Conservation (phyloP, 2,329 filamentous ascomycete genomes). For the Ophiostoma tasmaniense region DNA sequence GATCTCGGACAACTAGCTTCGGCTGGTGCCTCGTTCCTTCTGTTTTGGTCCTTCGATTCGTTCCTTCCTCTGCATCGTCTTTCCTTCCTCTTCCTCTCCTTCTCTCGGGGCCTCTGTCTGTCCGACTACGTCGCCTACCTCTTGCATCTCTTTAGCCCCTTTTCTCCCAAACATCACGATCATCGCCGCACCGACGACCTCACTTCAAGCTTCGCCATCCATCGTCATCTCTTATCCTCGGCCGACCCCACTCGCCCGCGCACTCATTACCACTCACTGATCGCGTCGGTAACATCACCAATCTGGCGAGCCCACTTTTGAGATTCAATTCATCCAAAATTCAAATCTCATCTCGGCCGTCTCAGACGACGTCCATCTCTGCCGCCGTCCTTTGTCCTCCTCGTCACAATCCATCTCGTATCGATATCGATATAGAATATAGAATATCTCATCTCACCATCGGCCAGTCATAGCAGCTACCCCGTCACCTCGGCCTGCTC, state of each 20-base stretch:
- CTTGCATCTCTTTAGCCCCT: neutral
- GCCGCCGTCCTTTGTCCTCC: too few species aligned
- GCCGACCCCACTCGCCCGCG: neutral
- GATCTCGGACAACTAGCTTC: neutral
- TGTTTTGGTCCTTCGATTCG: neutral
- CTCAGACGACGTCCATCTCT: too few species aligned
- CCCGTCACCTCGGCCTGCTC: too few species aligned
- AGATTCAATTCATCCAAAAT: too few species aligned
- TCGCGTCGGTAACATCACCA: slow-evolving; percentile 1
- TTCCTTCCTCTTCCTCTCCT: neutral
- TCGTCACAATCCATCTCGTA: neutral
- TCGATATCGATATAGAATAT: too few species aligned
- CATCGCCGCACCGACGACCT: neutral
- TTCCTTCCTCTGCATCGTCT: neutral
- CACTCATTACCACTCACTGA: neutral
- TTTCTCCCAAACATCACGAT: neutral
- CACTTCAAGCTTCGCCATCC: neutral
- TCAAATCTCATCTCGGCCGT: neutral
- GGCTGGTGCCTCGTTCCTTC: neutral
- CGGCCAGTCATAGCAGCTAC: neutral
- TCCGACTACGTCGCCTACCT: neutral
- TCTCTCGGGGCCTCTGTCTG: neutral
- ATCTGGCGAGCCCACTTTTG: neutral
- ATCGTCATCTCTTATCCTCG: neutral
- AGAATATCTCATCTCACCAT: neutral